These are phyloP conservation scores for Trichosporon sp. DNA, from an alignment of 1,284 basidiomycete genomes.

Conservation along the genomic window DNA sequence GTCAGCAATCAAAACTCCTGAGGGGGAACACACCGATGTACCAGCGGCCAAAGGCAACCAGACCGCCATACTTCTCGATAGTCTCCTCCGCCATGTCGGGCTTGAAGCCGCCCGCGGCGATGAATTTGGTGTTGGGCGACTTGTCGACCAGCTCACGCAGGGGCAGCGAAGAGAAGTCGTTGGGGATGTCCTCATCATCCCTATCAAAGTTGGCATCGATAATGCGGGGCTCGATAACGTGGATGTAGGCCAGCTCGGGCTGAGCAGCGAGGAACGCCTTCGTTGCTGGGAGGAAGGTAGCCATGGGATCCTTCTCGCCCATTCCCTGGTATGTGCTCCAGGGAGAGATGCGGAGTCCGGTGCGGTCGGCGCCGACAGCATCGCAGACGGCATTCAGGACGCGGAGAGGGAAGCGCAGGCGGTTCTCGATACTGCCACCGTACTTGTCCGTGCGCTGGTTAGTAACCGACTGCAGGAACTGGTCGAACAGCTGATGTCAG, in stretches of 20 bases:
- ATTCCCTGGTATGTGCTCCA: slow-evolving; percentile 52
- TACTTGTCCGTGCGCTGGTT: slow-evolving; percentile 61
- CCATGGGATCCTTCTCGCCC: slow-evolving; percentile 50
- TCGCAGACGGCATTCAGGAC: slow-evolving; percentile 52
- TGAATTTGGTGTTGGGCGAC: slow-evolving; percentile 39
- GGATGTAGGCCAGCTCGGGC: slow-evolving; percentile 58
- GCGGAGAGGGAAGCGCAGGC: slow-evolving; percentile 54
- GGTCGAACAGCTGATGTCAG: slow-evolving; percentile 44
- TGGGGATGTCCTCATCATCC: slow-evolving; percentile 2
- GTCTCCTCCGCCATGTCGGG: slow-evolving; percentile 29
- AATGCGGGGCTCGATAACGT: slow-evolving; percentile 52
- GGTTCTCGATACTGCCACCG: slow-evolving; percentile 57
- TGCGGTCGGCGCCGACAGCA: slow-evolving; percentile 53
- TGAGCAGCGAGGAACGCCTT: slow-evolving; percentile 44
- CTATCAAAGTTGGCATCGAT: slow-evolving; percentile 21
- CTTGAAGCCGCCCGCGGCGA: slow-evolving; percentile 54
- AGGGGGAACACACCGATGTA: slow-evolving; percentile 51
- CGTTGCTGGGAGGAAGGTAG: slow-evolving; percentile 36
- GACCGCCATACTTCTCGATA: slow-evolving; percentile 43
- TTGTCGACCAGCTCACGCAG: slow-evolving; percentile 23
- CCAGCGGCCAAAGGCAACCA: slow-evolving; percentile 53
- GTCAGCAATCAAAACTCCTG: background rate
- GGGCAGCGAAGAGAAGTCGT: slow-evolving; percentile 18
- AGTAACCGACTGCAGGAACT: slow-evolving; percentile 54
- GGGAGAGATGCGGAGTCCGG: slow-evolving; percentile 56